Evolutionary conservation across 1,139 yeast genomes (phyloP).

Genomic region (Saccharomycopsis hybrid): DNA sequence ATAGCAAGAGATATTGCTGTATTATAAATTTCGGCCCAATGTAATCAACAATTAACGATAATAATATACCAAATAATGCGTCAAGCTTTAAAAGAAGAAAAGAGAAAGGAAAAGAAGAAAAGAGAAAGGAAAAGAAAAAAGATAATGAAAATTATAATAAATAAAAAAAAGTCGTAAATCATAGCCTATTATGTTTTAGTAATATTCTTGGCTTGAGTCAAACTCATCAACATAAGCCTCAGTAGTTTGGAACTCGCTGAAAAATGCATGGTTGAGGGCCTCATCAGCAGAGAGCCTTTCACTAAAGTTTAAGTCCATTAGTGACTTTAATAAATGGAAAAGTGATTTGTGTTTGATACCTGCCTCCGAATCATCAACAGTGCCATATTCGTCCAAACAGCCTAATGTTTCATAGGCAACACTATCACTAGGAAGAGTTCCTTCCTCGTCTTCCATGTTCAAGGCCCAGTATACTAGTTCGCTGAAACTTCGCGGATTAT

Average conservation of each 20-base stretch:
- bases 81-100: too few species aligned
- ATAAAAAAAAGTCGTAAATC: too few species aligned
- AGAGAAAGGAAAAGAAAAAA: too few species aligned
- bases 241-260: slow-evolving; percentile 30
- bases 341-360: slow-evolving; percentile 15
- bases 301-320: slow-evolving; percentile 62
- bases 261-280: slow-evolving; percentile 68
- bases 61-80: too few species aligned
- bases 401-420: slow-evolving; percentile 20
- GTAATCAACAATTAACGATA: too few species aligned
- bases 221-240: too few species aligned
- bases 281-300: slow-evolving; percentile 69
- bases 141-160: too few species aligned
- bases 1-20: too few species aligned
- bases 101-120: too few species aligned
- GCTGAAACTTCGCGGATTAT: slow-evolving; percentile 19
- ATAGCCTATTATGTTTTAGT: too few species aligned
- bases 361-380: slow-evolving; percentile 8
- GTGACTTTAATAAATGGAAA: slow-evolving; percentile 40
- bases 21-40: too few species aligned
- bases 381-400: slow-evolving; percentile 16
- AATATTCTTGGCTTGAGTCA: too few species aligned
- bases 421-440: slow-evolving; percentile 20
- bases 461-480: slow-evolving; percentile 27
- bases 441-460: slow-evolving; percentile 15